Evolutionary conservation across 179 eudicot genomes (phyloP).

Genomic region (Actinidia chinensis): DNA sequence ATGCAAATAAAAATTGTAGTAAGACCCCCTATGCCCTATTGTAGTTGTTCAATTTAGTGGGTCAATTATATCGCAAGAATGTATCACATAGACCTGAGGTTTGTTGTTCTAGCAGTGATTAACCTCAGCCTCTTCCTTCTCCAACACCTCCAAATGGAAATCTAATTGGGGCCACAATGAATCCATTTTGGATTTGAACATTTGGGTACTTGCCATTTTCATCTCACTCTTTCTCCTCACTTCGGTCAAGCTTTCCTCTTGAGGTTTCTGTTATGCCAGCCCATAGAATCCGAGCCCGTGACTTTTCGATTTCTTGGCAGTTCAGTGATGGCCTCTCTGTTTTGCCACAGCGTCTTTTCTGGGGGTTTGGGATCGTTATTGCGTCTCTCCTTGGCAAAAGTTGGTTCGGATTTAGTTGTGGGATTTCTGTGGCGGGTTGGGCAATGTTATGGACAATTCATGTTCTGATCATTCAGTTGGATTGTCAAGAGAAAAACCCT

Average conservation of each 20-base stretch:
- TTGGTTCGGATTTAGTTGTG: background rate
- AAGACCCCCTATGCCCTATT: no score
- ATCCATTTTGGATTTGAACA: no score
- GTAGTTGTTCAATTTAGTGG: no score
- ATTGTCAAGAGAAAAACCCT: background rate
- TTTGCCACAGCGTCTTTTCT: background rate
- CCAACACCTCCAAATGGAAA: no score
- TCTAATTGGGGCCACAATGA: no score
- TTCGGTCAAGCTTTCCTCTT: background rate
- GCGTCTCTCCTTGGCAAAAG: background rate
- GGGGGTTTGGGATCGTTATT: background rate
- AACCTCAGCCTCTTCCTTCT: no score
- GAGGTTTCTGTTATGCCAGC: background rate
- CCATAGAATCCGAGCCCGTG: background rate
- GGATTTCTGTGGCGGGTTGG: background rate
- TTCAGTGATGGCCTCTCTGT: background rate
- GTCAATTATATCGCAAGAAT: no score
- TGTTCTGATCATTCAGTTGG: background rate
- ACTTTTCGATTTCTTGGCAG: background rate
- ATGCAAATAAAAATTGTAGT: no score
- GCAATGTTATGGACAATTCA: background rate
- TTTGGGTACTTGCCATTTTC: background rate
- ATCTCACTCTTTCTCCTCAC: background rate
- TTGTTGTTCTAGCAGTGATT: no score
- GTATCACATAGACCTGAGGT: no score